Evolutionary conservation across 2,329 filamentous ascomycete genomes (phyloP).

Genomic region (Phialophora expanda): DNA sequence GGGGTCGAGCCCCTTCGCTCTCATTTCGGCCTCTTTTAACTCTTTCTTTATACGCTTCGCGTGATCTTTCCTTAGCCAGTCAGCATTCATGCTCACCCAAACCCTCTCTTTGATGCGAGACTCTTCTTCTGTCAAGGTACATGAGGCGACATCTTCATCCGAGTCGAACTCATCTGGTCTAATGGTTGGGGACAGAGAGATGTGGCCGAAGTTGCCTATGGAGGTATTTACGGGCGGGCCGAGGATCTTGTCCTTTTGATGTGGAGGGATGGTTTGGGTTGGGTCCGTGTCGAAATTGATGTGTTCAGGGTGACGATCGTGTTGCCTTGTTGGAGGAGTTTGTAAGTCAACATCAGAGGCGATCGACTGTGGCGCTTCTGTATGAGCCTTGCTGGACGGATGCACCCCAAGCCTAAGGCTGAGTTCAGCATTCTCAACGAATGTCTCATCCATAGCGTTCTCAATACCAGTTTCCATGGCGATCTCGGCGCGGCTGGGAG

Average conservation of each 20-base stretch:
- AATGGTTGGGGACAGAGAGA: slow-evolving; percentile 57
- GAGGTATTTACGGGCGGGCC: slow-evolving; percentile 35
- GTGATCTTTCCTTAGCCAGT: slow-evolving; percentile 86
- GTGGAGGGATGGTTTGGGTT: slow-evolving; percentile 18
- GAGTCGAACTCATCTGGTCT: slow-evolving; percentile 79
- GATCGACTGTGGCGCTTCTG: not conserved
- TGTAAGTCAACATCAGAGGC: not conserved
- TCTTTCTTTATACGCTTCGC: slow-evolving; percentile 79
- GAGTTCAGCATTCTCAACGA: slow-evolving; percentile 46
- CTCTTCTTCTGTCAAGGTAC: slow-evolving; percentile 74
- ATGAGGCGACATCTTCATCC: slow-evolving; percentile 84
- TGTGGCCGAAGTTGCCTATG: slow-evolving; percentile 34
- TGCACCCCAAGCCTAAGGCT: slow-evolving; percentile 2
- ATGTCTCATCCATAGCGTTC: slow-evolving; percentile 71
- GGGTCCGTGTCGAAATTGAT: slow-evolving; percentile 29
- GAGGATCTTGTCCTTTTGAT: slow-evolving; percentile 23
- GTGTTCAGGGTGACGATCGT: slow-evolving; percentile 38
- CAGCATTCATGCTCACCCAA: slow-evolving; percentile 94
- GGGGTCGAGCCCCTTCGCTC: slow-evolving; percentile 44
- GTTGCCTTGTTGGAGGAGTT: not conserved
- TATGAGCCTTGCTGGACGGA: not conserved
- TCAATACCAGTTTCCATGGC: slow-evolving; percentile 67
- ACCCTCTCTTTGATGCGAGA: slow-evolving; percentile 83
- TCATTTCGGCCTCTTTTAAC: slow-evolving; percentile 58
- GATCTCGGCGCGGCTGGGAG: slow-evolving; percentile 64